These are phyloP conservation scores for Pseudogymnoascus sp. DNA, from an alignment of 2,329 filamentous ascomycete genomes.

Conservation along the genomic window DNA sequence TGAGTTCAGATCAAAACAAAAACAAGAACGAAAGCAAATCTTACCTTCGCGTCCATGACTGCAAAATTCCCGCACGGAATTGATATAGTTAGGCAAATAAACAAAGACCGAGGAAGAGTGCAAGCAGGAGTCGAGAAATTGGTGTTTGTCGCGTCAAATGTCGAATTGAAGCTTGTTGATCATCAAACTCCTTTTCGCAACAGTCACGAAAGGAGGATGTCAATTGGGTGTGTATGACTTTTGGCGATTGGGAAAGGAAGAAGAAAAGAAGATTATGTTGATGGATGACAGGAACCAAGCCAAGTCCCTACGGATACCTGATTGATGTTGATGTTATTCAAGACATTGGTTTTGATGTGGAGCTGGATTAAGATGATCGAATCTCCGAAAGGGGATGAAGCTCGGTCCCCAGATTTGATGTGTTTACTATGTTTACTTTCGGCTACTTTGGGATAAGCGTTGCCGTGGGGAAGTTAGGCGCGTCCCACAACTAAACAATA, in stretches of 20 bases:
- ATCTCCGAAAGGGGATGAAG: slow-evolving; percentile 9
- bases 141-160: slow-evolving; percentile 1
- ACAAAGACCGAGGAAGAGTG: neutral
- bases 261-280: slow-evolving; percentile 1
- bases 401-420: slow-evolving; percentile 1
- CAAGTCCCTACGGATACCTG: slow-evolving; percentile 8
- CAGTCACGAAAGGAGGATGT: neutral
- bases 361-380: slow-evolving; percentile 6
- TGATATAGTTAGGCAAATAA: neutral
- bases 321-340: slow-evolving; percentile 9
- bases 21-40: slow-evolving; percentile 17
- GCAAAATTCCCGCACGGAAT: slow-evolving; percentile 4
- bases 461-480: slow-evolving; percentile 8
- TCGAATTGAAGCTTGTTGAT: slow-evolving; percentile 3
- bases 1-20: neutral
- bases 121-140: neutral
- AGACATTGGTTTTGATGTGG: slow-evolving; percentile 7
- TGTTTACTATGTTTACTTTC: slow-evolving; percentile 4
- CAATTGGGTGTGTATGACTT: neutral
- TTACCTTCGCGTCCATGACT: slow-evolving; percentile 37
- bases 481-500: slow-evolving; percentile 7
- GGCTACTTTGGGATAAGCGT: slow-evolving; percentile 3
- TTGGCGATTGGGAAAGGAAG: neutral
- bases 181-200: slow-evolving; percentile 1
- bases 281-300: slow-evolving; percentile 2